Evolutionary conservation across 2,329 filamentous ascomycete genomes (phyloP).

Genomic region (Dactylellina drechsleri): DNA sequence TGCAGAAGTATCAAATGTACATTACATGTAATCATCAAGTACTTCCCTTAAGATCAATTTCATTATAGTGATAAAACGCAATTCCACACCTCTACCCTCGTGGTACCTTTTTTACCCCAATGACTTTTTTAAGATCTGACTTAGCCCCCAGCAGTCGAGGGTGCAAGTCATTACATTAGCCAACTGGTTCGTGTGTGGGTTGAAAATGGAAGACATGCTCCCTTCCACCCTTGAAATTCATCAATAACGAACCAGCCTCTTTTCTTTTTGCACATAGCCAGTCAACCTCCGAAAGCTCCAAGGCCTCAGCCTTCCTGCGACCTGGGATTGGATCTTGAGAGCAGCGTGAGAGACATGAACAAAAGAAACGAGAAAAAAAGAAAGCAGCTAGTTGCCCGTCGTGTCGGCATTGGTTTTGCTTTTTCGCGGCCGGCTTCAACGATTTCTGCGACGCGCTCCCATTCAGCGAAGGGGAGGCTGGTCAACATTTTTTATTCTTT

Average conservation of each 20-base stretch:
- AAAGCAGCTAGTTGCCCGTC: slow-evolving; percentile 46
- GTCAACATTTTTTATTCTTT: slow-evolving; percentile 34
- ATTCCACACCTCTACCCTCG: slow-evolving; percentile 35
- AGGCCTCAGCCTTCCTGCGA: slow-evolving; percentile 56
- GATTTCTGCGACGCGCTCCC: slow-evolving; percentile 56
- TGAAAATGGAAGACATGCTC: slow-evolving; percentile 29
- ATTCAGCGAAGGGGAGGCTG: slow-evolving; percentile 56
- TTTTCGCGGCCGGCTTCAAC: slow-evolving; percentile 53
- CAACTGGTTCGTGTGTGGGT: slow-evolving; percentile 21
- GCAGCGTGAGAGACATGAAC: slow-evolving; percentile 25
- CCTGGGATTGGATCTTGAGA: slow-evolving; percentile 53
- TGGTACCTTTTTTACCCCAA: slow-evolving; percentile 41
- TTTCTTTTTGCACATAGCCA: slow-evolving; percentile 49
- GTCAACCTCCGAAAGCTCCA: slow-evolving; percentile 52
- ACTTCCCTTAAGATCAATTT: slow-evolving; percentile 28
- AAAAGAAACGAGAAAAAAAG: slow-evolving; percentile 35
- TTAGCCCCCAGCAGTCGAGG: slow-evolving; percentile 24
- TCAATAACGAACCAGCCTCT: slow-evolving; percentile 49
- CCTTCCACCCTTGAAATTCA: slow-evolving; percentile 27
- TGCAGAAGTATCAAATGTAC: slow-evolving; percentile 28
- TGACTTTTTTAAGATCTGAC: slow-evolving; percentile 35
- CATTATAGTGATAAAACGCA: slow-evolving; percentile 47
- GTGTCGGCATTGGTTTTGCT: slow-evolving; percentile 50
- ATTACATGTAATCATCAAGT: not conserved
- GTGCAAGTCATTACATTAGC: slow-evolving; percentile 33